A percentile compares a stretch with the other conserved stretches of the same genome.
These are phyloP conservation scores for Cystoderma amianthinum DNA, from an alignment of 768 basidiomycete species.

Conservation along the genomic window DNA sequence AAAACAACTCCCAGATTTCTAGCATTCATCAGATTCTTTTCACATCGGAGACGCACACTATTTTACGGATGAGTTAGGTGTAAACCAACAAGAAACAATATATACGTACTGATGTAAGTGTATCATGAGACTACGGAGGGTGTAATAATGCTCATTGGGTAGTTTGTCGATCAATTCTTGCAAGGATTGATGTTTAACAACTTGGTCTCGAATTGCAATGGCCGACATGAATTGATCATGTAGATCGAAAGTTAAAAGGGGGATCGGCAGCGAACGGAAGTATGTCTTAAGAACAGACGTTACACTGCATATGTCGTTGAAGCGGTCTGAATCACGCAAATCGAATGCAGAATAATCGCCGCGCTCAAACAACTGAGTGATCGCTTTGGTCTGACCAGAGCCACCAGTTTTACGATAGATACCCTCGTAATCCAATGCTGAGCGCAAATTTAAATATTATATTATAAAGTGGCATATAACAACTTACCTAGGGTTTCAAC, in stretches of 20 bases:
- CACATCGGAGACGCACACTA: slow-evolving; percentile 57
- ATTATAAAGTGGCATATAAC: background rate
- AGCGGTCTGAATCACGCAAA: slow-evolving; percentile 76
- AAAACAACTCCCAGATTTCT: slow-evolving; percentile 96
- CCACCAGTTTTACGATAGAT: slow-evolving; percentile 98
- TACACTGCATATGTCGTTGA: slow-evolving; percentile 96
- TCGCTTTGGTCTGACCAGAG: slow-evolving; percentile 82
- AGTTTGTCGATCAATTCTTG: slow-evolving; percentile 68
- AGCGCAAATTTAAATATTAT: background rate
- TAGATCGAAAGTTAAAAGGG: slow-evolving; percentile 83
- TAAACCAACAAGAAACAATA: slow-evolving; percentile 1
- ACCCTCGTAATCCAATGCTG: slow-evolving; percentile 93
- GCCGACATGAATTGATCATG: slow-evolving; percentile 88
- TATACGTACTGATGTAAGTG: slow-evolving; percentile 75
- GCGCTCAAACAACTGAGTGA: slow-evolving; percentile 91
- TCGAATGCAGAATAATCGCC: slow-evolving; percentile 90
- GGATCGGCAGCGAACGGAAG: slow-evolving; percentile 88
- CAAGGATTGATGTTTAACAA: slow-evolving; percentile 52
- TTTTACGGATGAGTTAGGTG: slow-evolving; percentile 16
- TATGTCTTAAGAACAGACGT: slow-evolving; percentile 97
- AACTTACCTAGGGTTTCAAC: slow-evolving; percentile 79
- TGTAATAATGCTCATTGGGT: slow-evolving; percentile 85
- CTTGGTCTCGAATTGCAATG: slow-evolving; percentile 58
- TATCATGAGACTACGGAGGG: slow-evolving; percentile 73
- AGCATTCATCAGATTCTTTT: slow-evolving; percentile 87